Base-by-base conservation (phyloP, 352 stramenopile genomes). In the Blastocystis sp. region DNA sequence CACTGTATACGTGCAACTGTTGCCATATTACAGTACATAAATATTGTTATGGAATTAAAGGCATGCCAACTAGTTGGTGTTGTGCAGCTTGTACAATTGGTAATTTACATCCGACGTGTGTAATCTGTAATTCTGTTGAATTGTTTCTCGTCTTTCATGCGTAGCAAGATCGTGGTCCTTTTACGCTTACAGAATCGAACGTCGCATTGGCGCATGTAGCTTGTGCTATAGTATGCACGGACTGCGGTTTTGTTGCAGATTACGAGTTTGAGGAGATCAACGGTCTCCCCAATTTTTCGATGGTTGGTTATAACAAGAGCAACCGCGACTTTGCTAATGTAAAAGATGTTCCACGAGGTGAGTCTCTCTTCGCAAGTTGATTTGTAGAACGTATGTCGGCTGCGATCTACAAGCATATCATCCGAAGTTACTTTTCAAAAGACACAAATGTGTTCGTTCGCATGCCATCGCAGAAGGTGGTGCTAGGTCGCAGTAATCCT, bases 31-130 rank as follows among this genome's bases (percentile, higher is more conserved):
- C 13, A n/a, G 53, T 65, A 24, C 73, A 85, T 37, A 85, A 53
- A 47, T 26, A 39, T n/a, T 85, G 73, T 24, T 85, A 85, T 26
- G 73, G 73, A 66, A 62, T 85, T 20, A 65, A 69, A n/a, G 34
- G 37, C 24, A 9, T 16, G 20, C 34, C 45, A 5, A 18, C 9
- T 66, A 39, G 53, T 16, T 85, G 73, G 73, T 13, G 18, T 5
- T 85, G 73, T 65, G 41, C 59, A 16, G 26, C 20, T 9, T 85
- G 73, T 45, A 45, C n/a, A 20, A 7, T 47, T 18, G 20, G 47
- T 45, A 16, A 69, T 6, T 16, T 26, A 45, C 39, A 5, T 24
- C 73, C 73, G 0, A 85, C 20, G 0, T 85, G 73, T 30, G 39
- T 43, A 20, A 39, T 68, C 20, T 85, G 73, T 16, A 34, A 66